Evolutionary conservation across 495 filamentous ascomycete genomes (phyloP), one percentile per base, ranked within the genome.

Genomic region (Daldinia decipiens): DNA sequence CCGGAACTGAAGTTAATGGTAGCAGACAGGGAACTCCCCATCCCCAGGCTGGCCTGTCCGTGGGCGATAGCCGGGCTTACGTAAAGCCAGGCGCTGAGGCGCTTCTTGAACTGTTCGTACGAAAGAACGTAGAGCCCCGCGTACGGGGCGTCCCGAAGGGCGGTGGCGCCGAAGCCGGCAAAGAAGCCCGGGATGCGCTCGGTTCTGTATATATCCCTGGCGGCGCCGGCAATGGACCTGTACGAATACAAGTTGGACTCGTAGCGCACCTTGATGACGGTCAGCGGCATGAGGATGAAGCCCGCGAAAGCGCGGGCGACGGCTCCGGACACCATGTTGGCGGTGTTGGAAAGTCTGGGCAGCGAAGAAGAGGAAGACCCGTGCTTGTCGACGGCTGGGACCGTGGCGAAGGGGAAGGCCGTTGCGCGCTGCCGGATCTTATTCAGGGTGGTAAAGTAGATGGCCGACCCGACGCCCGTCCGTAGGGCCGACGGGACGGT

Each of bases 201-300:
- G 0, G 82, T 85, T 13, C 81, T 82, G 13, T 91, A 73, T 34
- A 99, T 98, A 71, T 94, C 92, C 13, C 82, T 85, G 3, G 85
- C 87, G 0, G 96, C 95, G 34, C 85, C 82, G 27, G 83, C 76
- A 19, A 99, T 83, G 5, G 92, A 93, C n/a, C 83, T 83, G 81
- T 99, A 99, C 31, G 85, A 80, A 83, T 97, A 99, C 51, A 92
- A 81, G 61, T 85, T 91, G 8, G 88, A 92, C 76, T 99, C 95
- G 76, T 95, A 98, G 52, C 95, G 92, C 9, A 99, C 96, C 77
- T 99, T 99, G 76, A 99, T 87, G 34, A 98, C 92, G 2, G 95
- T 99, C 59, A 98, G 87, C 6, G 95, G 95, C 94, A 97, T 98
- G 82, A 98, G 89, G 45, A 97, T 80, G 76, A 97, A 91, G 11